phyloP scores from a whole-genome alignment of 1,139 yeast species.

The Yamadazyma epiphylla region DNA sequence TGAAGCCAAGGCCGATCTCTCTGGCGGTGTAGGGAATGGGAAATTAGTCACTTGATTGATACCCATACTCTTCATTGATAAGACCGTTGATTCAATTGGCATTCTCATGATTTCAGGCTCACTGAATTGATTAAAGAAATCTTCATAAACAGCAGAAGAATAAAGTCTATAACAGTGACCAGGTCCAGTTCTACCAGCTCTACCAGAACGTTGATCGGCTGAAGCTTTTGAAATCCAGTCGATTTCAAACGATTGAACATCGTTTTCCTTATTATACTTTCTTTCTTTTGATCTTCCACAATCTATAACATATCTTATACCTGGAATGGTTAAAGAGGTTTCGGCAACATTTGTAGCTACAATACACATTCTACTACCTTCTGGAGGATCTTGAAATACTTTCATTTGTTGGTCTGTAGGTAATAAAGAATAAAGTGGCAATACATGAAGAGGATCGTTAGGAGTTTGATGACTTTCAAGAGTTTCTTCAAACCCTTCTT shows the following conservation, averaged over 20 bases:
- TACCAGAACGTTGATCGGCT: constrained; percentile 92
- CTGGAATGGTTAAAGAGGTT: constrained; percentile 95
- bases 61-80: constrained; percentile 97
- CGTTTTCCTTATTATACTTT: constrained; percentile 74
- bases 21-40: constrained; percentile 97
- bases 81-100: constrained; percentile 94
- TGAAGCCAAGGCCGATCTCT: constrained; percentile 49
- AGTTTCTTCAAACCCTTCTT: constrained; percentile 89
- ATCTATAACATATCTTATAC: constrained; percentile 91
- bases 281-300: constrained; percentile 93
- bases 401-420: constrained; percentile 95
- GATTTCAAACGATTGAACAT: constrained; percentile 89
- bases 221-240: constrained; percentile 96
- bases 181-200: constrained; percentile 99
- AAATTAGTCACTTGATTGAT: constrained; percentile 85
- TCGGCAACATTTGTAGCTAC: constrained; percentile 98
- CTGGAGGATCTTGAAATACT: constrained; percentile 83
- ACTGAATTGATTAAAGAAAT: constrained; percentile 77
- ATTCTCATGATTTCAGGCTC: constrained; percentile 88
- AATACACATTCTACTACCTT: constrained; percentile 81
- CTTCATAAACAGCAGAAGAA: constrained; percentile 94
- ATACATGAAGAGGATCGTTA: constrained; percentile 79
- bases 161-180: constrained; percentile 93
- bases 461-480: constrained; percentile 73
- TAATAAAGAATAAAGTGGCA: constrained; percentile 86